Conservation (phyloP, 1,284 basidiomycete species). For the Testicularia cyperi region DNA sequence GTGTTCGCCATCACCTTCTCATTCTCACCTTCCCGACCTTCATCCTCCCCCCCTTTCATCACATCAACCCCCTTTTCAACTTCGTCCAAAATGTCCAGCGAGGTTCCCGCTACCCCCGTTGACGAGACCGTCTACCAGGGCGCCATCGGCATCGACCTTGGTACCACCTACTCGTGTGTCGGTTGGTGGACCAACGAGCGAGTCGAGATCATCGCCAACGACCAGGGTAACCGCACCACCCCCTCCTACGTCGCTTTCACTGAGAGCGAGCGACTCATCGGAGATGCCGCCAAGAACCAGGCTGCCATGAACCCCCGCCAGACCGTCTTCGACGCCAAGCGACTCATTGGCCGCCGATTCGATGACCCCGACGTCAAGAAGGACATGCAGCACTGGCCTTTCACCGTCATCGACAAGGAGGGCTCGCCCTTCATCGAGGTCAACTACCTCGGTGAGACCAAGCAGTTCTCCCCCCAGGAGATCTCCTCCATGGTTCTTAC, state of each 20-base stretch:
- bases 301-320: constrained; percentile 92
- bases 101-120: constrained; percentile 57
- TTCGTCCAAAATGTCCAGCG: constrained; percentile 57
- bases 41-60: too few species aligned
- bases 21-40: constrained; percentile 14
- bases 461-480: constrained; percentile 68
- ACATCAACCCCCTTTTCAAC: constrained; percentile 28
- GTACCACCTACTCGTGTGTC: constrained; percentile 83
- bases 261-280: constrained; percentile 93
- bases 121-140: constrained; percentile 88
- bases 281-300: constrained; percentile 69
- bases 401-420: constrained; percentile 67
- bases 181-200: constrained; percentile 58
- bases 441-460: constrained; percentile 67
- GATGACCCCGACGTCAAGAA: constrained; percentile 71
- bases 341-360: constrained; percentile 92
- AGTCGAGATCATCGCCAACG: constrained; percentile 62
- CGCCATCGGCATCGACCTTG: constrained; percentile 80
- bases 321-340: constrained; percentile 67
- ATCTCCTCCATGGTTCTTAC: constrained; percentile 97
- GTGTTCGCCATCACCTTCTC: too few species aligned
- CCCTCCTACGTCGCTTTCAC: constrained; percentile 99
- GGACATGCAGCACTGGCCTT: constrained; percentile 74
- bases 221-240: constrained; percentile 90
- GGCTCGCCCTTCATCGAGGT: constrained; percentile 67